Evolutionary conservation across 2,329 filamentous ascomycete genomes (phyloP), one percentile per base, ranked within the genome.

Genomic region (Teratosphaeriaceae sp.): DNA sequence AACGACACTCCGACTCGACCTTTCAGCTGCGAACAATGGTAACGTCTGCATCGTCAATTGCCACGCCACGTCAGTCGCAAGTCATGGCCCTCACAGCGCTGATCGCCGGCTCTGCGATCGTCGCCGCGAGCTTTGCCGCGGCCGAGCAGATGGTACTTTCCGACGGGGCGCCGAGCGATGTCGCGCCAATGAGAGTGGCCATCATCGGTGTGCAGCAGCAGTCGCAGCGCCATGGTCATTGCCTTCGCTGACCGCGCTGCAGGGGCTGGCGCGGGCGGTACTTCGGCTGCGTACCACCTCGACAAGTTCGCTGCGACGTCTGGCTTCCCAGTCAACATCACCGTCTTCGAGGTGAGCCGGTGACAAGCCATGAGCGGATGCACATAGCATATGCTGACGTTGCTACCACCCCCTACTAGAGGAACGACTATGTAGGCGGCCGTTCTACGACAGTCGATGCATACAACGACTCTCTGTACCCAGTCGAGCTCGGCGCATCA

Each of bases 301-400:
- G 74, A 75, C 29, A 78, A 83, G 57, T 89, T 82, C 62, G 84
- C 86, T 18, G 66, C 76, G 3, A 66, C 77, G 45, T 71, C 69
- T 19, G 62, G 73, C n/a, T 64, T 84, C 15, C 68, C 73, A 2
- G 60, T 90, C 45, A 84, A 94, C 52, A 83, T 97, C 55, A 94
- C 88, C 18, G 72, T 98, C 21, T 96, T 90, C 62, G 92, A 98
- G 59, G 84, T n/a, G n/a, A n/a, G n/a, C n/a, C n/a, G n/a, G n/a
- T n/a, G n/a, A n/a, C n/a, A n/a, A n/a, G n/a, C n/a, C n/a, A n/a
- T n/a, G n/a, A n/a, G n/a, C n/a, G n/a, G n/a, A n/a, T n/a, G n/a
- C n/a, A n/a, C n/a, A n/a, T n/a, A n/a, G n/a, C n/a, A n/a, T n/a
- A n/a, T n/a, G n/a, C n/a, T n/a, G n/a, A n/a, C n/a, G n/a, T n/a